These are phyloP conservation scores for Cunninghamia lanceolata DNA, from an alignment of 75 land plant genomes.

Conservation along the genomic window DNA sequence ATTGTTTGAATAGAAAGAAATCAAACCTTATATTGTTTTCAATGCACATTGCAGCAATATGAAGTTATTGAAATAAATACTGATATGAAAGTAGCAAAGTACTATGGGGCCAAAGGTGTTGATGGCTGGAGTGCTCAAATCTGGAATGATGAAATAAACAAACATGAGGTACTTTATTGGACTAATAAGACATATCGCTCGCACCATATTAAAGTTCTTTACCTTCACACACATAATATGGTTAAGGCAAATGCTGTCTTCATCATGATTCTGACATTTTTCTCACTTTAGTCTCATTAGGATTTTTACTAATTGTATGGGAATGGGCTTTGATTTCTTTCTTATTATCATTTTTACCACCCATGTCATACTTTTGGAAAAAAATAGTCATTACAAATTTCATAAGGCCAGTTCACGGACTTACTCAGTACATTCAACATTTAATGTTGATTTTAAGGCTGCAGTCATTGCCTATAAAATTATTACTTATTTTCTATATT, in stretches of 20 bases:
- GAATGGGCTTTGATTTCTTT: not conserved
- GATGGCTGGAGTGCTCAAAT: constrained; percentile 54
- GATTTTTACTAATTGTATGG: not conserved
- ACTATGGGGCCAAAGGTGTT: constrained; percentile 65
- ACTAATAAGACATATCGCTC: not conserved
- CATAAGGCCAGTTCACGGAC: not conserved
- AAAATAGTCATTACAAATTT: no score
- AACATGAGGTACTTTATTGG: constrained; percentile 42
- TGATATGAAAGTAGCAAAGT: constrained; percentile 51
- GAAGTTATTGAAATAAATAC: constrained; percentile 53
- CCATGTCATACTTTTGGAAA: not conserved
- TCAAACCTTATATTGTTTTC: not conserved
- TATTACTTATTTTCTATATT: not conserved
- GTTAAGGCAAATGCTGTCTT: not conserved
- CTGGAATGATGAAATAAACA: constrained; percentile 58
- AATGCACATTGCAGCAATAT: constrained; percentile 56
- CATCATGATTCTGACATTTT: not conserved
- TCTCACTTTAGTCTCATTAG: no score
- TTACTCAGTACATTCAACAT: not conserved
- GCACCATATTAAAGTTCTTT: not conserved
- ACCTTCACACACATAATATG: not conserved
- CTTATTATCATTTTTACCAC: not conserved
- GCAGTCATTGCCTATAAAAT: not conserved
- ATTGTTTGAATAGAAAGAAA: not conserved
- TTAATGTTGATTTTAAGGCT: not conserved